Evolutionary conservation across 2,329 filamentous ascomycete genomes (phyloP).

Genomic region (Myotisia sp.): DNA sequence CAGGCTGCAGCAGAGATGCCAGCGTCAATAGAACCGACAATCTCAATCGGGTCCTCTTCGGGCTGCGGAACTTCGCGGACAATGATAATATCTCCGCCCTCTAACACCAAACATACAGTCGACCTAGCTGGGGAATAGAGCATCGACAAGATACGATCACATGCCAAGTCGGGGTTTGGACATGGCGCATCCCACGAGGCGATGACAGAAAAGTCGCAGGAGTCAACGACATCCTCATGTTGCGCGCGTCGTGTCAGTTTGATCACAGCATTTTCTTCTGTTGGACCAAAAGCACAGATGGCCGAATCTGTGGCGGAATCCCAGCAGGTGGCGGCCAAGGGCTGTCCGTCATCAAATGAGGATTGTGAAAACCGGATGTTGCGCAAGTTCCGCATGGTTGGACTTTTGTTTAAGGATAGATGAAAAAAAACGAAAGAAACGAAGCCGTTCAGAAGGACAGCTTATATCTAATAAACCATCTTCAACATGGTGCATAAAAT

Average conservation of each 20-base stretch:
- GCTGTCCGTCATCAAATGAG: slow-evolving; percentile 44
- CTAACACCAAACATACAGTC: slow-evolving; percentile 67
- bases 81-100: slow-evolving; percentile 79
- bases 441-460: no score
- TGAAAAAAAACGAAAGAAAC: no score
- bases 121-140: slow-evolving; percentile 74
- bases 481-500: no score
- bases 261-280: slow-evolving; percentile 52
- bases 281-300: slow-evolving; percentile 74
- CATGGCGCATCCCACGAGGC: slow-evolving; percentile 82
- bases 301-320: slow-evolving; percentile 64
- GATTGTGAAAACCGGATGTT: slow-evolving; percentile 58
- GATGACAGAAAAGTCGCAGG: slow-evolving; percentile 38
- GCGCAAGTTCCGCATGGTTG: slow-evolving; percentile 73
- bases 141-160: slow-evolving; percentile 62
- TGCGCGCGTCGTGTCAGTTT: slow-evolving; percentile 47
- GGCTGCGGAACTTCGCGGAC: slow-evolving; percentile 57
- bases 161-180: slow-evolving; percentile 57
- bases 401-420: no score
- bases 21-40: slow-evolving; percentile 83
- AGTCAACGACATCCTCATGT: slow-evolving; percentile 25
- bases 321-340: slow-evolving; percentile 69
- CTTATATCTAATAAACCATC: no score
- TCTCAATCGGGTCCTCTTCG: slow-evolving; percentile 72
- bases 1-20: slow-evolving; percentile 81